A percentile compares a stretch with the other conserved stretches of the same genome.
phyloP scores from a whole-genome alignment of 768 basidiomycete genomes.

The Russula lepida region DNA sequence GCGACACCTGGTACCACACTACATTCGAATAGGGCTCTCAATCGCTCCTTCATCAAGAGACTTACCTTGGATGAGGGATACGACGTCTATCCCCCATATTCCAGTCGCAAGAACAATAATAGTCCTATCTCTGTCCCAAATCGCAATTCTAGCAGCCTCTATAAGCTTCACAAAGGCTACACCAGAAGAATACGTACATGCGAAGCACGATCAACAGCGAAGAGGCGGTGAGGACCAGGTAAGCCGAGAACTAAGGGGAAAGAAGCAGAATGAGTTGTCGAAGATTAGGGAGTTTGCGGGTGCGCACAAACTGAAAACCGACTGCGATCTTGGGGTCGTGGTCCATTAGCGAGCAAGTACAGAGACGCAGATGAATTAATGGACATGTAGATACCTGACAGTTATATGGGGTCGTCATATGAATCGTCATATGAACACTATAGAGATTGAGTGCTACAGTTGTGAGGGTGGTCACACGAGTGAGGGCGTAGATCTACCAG shows the following conservation, averaged over 20 bases:
- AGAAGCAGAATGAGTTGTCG: neutral
- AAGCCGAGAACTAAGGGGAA: neutral
- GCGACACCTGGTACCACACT: neutral
- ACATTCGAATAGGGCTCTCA: neutral
- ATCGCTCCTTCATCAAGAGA: neutral
- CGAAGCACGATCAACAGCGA: constrained; percentile 4
- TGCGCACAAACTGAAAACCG: neutral
- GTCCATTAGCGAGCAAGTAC: neutral
- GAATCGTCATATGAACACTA: no score
- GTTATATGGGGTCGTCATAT: no score
- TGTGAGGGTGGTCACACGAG: neutral
- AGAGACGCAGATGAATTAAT: no score
- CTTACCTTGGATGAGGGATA: neutral
- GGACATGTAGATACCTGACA: constrained; percentile 1
- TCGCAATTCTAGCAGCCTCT: neutral
- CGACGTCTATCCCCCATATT: neutral
- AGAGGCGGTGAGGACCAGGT: neutral
- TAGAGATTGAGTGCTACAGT: no score
- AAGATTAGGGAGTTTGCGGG: no score
- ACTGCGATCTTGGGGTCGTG: neutral
- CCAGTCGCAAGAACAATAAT: neutral
- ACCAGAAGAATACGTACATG: neutral
- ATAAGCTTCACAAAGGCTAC: neutral
- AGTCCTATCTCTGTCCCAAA: neutral
- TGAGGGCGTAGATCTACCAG: constrained; percentile 7